These are phyloP conservation scores for Nowakowskiella sp. DNA, from an alignment of 192 early-diverging fungal genomes.

Conservation along the genomic window DNA sequence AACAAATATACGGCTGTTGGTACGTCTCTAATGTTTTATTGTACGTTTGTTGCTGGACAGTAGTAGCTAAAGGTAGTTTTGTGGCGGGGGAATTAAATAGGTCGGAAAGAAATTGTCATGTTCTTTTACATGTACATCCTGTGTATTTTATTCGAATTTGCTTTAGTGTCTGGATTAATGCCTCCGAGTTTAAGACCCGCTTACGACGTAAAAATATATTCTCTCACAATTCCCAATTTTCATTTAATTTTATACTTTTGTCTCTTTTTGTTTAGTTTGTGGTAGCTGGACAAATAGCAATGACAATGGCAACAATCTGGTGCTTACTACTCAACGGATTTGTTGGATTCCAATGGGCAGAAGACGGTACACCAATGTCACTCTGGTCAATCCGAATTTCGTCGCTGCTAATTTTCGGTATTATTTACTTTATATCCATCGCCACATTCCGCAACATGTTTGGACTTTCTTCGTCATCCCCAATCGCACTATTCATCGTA, in stretches of 20 bases:
- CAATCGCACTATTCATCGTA: constrained; percentile 71
- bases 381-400: constrained; percentile 88
- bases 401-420: constrained; percentile 69
- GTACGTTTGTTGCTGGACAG: constrained; percentile 1
- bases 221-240: background rate
- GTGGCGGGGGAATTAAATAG: constrained; percentile 29
- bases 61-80: background rate
- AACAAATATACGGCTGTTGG: constrained; percentile 99
- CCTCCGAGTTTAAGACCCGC: constrained; percentile 61
- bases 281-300: constrained; percentile 68
- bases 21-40: constrained; percentile 17
- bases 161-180: constrained; percentile 88
- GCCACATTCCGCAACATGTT: constrained; percentile 67
- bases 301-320: constrained; percentile 84
- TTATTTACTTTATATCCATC: constrained; percentile 72
- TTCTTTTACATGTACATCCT: constrained; percentile 95
- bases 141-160: constrained; percentile 77
- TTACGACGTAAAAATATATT: constrained; percentile 62
- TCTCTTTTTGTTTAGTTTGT: constrained; percentile 11
- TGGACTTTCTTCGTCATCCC: constrained; percentile 52
- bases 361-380: constrained; percentile 89
- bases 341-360: constrained; percentile 93
- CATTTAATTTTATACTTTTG: background rate
- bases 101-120: constrained; percentile 97
- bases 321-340: constrained; percentile 90